These are phyloP conservation scores for Karstenula rhodostoma DNA, from an alignment of 2,329 filamentous ascomycete species.

Conservation along the genomic window DNA sequence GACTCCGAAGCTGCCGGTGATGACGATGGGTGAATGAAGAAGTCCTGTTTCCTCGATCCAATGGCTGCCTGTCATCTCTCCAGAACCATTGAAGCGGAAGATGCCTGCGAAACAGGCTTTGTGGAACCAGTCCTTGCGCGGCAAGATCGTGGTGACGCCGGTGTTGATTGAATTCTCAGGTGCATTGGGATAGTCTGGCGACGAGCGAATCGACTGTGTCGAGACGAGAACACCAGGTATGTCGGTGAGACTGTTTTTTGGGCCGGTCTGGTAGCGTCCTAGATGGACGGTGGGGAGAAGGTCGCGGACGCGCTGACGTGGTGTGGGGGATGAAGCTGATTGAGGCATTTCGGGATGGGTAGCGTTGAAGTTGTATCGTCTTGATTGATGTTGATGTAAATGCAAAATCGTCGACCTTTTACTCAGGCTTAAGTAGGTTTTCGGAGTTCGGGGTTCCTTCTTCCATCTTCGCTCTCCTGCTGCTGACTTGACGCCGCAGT, in stretches of 20 bases:
- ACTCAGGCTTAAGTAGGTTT: background rate
- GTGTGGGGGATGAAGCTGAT: slow-evolving; percentile 16
- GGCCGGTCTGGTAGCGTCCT: slow-evolving; percentile 49
- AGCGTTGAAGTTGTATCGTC: background rate
- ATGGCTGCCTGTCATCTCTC: slow-evolving; percentile 68
- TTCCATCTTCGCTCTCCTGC: background rate
- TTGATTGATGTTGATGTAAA: background rate
- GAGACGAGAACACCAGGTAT: slow-evolving; percentile 54
- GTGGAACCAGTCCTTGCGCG: slow-evolving; percentile 52
- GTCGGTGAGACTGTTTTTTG: slow-evolving; percentile 56
- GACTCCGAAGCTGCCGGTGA: slow-evolving; percentile 67
- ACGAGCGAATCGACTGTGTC: slow-evolving; percentile 50
- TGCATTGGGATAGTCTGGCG: slow-evolving; percentile 37
- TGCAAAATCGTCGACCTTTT: background rate
- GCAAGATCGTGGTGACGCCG: slow-evolving; percentile 55
- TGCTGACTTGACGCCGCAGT: background rate
- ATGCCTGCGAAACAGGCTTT: slow-evolving; percentile 53
- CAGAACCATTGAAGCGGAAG: slow-evolving; percentile 70
- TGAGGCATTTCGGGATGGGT: slow-evolving; percentile 12
- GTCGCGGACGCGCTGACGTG: slow-evolving; percentile 48
- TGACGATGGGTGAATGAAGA: slow-evolving; percentile 65
- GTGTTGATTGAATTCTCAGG: slow-evolving; percentile 48
- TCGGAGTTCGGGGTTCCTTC: background rate
- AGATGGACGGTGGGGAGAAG: slow-evolving; percentile 49
- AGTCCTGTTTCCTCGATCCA: slow-evolving; percentile 70